These are phyloP conservation scores for Tripterygium wilfordii DNA, from an alignment of 177 flowering plant species.

Conservation along the genomic window DNA sequence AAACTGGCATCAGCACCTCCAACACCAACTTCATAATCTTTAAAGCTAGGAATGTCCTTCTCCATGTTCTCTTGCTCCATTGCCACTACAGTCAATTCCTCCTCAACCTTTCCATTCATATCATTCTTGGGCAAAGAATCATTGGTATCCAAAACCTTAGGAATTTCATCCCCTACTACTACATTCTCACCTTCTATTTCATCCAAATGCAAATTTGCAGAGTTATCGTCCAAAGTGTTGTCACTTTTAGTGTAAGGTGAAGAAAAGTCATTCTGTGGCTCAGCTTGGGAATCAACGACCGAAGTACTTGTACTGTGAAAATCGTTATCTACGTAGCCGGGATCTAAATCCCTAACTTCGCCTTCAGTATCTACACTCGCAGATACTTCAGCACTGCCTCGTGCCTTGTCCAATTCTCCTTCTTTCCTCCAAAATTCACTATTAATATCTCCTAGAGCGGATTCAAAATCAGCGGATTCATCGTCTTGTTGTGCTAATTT, in stretches of 20 bases:
- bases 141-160: constrained; percentile 2
- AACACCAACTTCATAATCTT: too few relatives aligned
- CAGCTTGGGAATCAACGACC: background rate
- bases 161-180: constrained; percentile 1
- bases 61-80: constrained; percentile 12
- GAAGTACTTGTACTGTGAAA: background rate
- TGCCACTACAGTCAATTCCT: background rate
- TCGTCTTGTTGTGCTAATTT: too few relatives aligned
- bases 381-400: background rate
- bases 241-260: too few relatives aligned
- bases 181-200: constrained; percentile 6
- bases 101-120: constrained; percentile 4
- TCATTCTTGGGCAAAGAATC: constrained; percentile 10
- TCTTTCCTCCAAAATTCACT: background rate
- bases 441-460: constrained; percentile 8
- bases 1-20: constrained; percentile 29
- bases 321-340: too few relatives aligned
- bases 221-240: constrained; percentile 5
- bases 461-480: too few relatives aligned
- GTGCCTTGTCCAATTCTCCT: background rate
- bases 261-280: too few relatives aligned
- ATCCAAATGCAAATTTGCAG: constrained; percentile 5
- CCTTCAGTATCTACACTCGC: too few relatives aligned
- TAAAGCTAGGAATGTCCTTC: background rate
- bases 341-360: too few relatives aligned